Evolutionary conservation across 2,329 filamentous ascomycete species (phyloP), one percentile per base, ranked within the genome.

Genomic region (Colletotrichum echinochloae): DNA sequence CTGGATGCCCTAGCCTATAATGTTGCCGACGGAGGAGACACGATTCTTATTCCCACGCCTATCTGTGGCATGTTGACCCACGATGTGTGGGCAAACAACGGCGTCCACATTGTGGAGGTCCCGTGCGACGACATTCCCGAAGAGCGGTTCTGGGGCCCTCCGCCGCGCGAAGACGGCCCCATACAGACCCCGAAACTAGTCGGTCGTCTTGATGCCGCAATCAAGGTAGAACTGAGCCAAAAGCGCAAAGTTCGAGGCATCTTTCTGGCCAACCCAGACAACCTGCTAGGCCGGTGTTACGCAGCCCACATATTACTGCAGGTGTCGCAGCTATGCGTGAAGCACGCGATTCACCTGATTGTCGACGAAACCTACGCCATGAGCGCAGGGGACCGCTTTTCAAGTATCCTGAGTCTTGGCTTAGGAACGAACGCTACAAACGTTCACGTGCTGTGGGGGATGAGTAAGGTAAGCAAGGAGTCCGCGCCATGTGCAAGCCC

Each of bases 81-180:
- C 14, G 52, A 62, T 11, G 23, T 60, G 46, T 68, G 54, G 23
- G 30, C 59, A 9, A 61, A 62, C 5, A 69, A 66, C 12, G 23
- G 33, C 20, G 39, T 69, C 12, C 55, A 46, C 3, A 37, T 69
- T 3, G 66, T 69, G 12, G 46, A 60, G n/a, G 66, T 69, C 0
- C 62, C 66, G 5, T 69, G 66, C 30, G 61, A 69, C 20, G 66
- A 69, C 62, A 69, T 69, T n/a, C 37, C 61, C 14, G 54, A 66
- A 18, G 66, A 69, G 28, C 61, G 66, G 16, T 60, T 69, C 46
- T 60, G 61, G 18, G 54, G 48, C 11, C 28, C 30, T 4, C n/a
- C 44, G 1, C 54, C 46, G 7, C 14, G 20, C 1, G 44, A 37
- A 1, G 30, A 52, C 33, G 39, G 28, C 5, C 20, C 37, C 5